Evolutionary conservation across 2,329 filamentous ascomycete genomes (phyloP).

Genomic region (Magnaporthales sp.): DNA sequence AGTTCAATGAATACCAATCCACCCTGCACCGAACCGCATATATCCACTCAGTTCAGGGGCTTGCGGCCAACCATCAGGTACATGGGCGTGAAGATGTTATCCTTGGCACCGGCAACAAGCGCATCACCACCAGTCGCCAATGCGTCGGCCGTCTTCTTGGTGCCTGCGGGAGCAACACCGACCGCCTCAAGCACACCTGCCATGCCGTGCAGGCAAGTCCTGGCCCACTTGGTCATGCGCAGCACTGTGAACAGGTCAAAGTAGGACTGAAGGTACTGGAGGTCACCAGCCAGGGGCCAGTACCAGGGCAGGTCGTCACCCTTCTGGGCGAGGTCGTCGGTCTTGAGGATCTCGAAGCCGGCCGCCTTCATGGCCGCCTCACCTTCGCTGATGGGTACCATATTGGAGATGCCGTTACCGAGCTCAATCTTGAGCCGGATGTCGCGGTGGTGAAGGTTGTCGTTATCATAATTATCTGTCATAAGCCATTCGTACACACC

Average conservation of each 20-base stretch:
- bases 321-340: conserved; percentile 79
- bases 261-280: conserved; percentile 72
- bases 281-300: conserved; percentile 80
- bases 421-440: conserved; percentile 93
- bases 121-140: conserved; percentile 74
- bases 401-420: conserved; percentile 94
- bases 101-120: conserved; percentile 74
- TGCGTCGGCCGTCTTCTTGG: conserved; percentile 91
- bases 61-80: conserved; percentile 94
- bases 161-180: conserved; percentile 69
- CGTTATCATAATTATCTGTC: conserved; percentile 90
- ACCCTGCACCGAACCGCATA: background rate
- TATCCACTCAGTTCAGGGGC: conserved; percentile 37
- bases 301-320: conserved; percentile 80
- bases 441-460: conserved; percentile 75
- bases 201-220: conserved; percentile 65
- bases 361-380: conserved; percentile 76
- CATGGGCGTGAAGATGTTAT: conserved; percentile 98
- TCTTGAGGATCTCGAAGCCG: conserved; percentile 73
- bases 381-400: conserved; percentile 80
- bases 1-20: background rate
- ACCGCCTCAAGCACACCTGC: conserved; percentile 69
- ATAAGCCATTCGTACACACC: conserved; percentile 99
- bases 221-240: conserved; percentile 81
- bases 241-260: conserved; percentile 76